phyloP scores from a whole-genome alignment of 495 filamentous ascomycete species.

The Neurospora sp. region DNA sequence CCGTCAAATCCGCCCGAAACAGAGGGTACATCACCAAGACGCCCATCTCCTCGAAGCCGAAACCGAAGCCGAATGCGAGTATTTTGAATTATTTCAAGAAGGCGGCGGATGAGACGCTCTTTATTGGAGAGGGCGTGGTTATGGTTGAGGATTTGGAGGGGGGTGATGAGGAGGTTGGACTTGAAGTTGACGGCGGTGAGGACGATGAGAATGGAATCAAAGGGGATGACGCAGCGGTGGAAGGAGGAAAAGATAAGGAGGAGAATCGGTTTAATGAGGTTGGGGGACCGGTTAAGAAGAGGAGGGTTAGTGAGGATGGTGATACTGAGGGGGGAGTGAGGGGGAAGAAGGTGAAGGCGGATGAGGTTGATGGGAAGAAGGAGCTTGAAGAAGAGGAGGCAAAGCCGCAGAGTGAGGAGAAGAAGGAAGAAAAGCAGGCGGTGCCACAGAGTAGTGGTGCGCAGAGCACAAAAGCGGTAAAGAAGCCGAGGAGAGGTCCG shows the following conservation, averaged over 20 bases:
- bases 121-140: constrained; percentile 13
- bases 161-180: neutral
- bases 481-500: constrained; percentile 13
- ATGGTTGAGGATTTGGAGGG: neutral
- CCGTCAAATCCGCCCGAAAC: neutral
- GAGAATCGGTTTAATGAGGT: constrained; percentile 43
- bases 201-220: too few relatives aligned
- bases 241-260: constrained; percentile 1
- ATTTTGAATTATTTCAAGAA: constrained; percentile 82
- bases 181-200: too few relatives aligned
- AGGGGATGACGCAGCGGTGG: too few relatives aligned
- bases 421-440: neutral
- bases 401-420: constrained; percentile 2
- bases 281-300: constrained; percentile 32
- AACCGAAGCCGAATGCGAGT: constrained; percentile 48
- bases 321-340: neutral
- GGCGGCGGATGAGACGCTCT: constrained; percentile 36
- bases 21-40: neutral
- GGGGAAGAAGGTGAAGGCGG: neutral
- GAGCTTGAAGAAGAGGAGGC: neutral
- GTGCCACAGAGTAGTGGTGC: neutral
- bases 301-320: constrained; percentile 20
- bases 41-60: constrained; percentile 14
- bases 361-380: neutral
- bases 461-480: constrained; percentile 2